Evolutionary conservation across 2,329 filamentous ascomycete genomes (phyloP), one percentile per base, ranked within the genome.

Genomic region (Bertia moriformis): DNA sequence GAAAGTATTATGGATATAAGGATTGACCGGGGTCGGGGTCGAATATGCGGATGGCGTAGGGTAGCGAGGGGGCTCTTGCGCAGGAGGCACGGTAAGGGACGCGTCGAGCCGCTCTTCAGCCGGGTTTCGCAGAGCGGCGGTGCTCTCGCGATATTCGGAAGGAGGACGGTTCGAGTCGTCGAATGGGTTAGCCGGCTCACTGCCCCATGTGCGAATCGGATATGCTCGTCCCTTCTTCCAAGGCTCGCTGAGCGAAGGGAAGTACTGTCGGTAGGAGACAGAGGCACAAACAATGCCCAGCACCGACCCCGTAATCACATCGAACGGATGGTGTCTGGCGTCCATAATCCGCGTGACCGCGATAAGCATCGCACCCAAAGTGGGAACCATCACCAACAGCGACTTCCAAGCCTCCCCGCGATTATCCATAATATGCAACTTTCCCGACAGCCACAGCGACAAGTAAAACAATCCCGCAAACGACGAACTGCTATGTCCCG

Each of bases 281-380:
- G 60, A 70, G 5, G 67, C 69, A 29, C 65, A 65, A 20, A 65
- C 45, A 14, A 72, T 58, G 3, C 71, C 71, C 2, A 76, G 54
- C 7, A 67, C 45, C 1, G 65, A 67, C 5, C 71, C 71, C 12
- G 64, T 66, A 30, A 76, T 60, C 19, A 76, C 71, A 45, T 76
- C 71, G 50, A 76, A 75, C 1, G 71, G 69, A 46, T 76, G 71
- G 42, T 76, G 71, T 14, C 71, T 63, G 17, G 70, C 70, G 46
- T 76, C 71, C 71, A 75, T 75, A 41, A 75, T 75, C 35, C 71
- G 65, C 13, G 66, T 67, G 27, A 69, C 65, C 4, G 71, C 67
- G 39, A 76, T 61, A 32, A 75, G 59, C 10, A 62, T 60, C 14
- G 71, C 71, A 17, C 59, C 69, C 14, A 76, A 58, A 7, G 63